Evolutionary conservation across 2,329 filamentous ascomycete genomes (phyloP), one percentile per base, ranked within the genome.

Genomic region (Stagonosporopsis vannaccii): DNA sequence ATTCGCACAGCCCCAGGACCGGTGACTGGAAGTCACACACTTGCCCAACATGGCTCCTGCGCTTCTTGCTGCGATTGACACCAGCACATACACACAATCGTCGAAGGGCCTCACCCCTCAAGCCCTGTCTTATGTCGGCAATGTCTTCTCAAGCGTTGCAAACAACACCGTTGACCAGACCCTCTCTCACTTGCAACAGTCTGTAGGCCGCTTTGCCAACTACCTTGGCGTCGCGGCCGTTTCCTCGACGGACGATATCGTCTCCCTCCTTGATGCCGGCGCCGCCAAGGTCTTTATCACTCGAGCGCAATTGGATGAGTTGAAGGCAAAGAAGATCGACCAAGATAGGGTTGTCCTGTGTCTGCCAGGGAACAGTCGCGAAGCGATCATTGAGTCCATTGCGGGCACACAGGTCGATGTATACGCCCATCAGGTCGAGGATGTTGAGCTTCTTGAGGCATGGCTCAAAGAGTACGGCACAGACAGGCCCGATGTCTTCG

Each of bases 281-380:
- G 92, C 92, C 6, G 85, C 87, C 48, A 95, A 89, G 73, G 89
- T 95, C 60, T 95, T 98, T 74, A 90, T 97, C 46, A 84, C 84
- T 17, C 84, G 87, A 43, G 82, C 87, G 53, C 89, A 92, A 72
- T 80, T 96, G 49, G 80, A 81, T 36, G 75, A 79, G 17, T 76
- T 90, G 39, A 77, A 82, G 47, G 66, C 78, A 44, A 76, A 82
- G 63, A 81, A 82, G 26, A 78, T 87, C 39, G 78, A 82, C 56
- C 79, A 82, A 8, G 81, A 82, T 52, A 79, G 87, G 43, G 73
- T 89, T n/a, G 82, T 87, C 8, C 77, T 87, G 30, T 80, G 80
- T 8, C 74, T 87, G 30, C 74, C 79, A 1, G 78, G 76, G 36
- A 77, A 78, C 47, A 75, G 72, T 32, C 75, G 75, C 46, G 65